Evolutionary conservation across 805 yeast genomes (phyloP), one percentile per base, ranked within the genome.

Genomic region (Starmerella potacharoeniae): DNA sequence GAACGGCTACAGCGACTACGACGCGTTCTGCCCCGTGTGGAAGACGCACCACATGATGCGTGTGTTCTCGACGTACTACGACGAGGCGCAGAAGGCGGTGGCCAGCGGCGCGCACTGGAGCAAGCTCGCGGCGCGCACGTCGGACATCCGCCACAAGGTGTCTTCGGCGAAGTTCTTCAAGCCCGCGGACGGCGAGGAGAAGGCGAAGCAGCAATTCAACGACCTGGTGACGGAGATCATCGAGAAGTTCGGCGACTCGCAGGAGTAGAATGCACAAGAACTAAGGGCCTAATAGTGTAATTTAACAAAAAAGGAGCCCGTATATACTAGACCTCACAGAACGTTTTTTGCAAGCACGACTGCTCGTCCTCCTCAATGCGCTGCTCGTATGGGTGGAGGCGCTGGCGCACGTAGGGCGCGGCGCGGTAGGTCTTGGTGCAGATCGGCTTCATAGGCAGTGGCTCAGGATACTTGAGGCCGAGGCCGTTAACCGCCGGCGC

Each of bases 1-100:
- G 77, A 93, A 93, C 74, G 99, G 99, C 75, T 93, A 93, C 76
- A 93, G 98, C 48, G 76, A 95, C 45, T 93, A 93, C 70, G 99
- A 93, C 73, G 96, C 95, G 40, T 93, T 89, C 85, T 93, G 99
- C 75, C 99, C 99, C 62, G 86, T 93, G 68, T 93, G 98, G 98
- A 93, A 93, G 78, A 93, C 99, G 48, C 84, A 80, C 65, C 93
- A 87, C 70, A 93, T 93, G 98, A 90, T 93, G 97, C 89, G 86
- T 72, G 84, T 90, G 10, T 93, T 93, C 66, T 81, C 90, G 57
- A 73, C 89, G 37, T 93, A 93, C 73, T 82, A 86, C 68, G 97
- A 91, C 64, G 97, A 93, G 76, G 97, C 99, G 35, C 97, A 91
- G 75, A 90, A 89, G 75, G 95, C 97, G 14, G 85, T 91, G 58